Conservation (phyloP, 768 basidiomycete genomes). For the Leucocoprinus leucothites region DNA sequence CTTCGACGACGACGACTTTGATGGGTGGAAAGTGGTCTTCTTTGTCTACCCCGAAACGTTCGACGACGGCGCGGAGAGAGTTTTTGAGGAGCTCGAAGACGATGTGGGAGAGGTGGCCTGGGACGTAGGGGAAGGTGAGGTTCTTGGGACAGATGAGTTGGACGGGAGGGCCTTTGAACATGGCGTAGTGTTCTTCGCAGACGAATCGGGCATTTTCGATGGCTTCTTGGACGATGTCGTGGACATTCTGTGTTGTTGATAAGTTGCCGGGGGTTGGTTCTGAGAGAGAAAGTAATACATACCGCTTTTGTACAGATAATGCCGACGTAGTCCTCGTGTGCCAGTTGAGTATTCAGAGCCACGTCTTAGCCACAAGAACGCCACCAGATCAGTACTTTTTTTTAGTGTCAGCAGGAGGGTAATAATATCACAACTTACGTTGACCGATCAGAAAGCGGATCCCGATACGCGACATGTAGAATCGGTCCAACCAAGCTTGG, state of each 20-base stretch:
- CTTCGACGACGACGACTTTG: conserved; percentile 93
- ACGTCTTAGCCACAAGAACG: conserved; percentile 55
- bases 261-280: background rate
- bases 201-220: conserved; percentile 96
- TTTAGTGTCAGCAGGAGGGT: no score
- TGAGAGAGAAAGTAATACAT: conserved; percentile 21
- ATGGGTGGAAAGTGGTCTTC: conserved; percentile 85
- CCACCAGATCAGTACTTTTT: background rate
- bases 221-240: conserved; percentile 96
- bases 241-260: conserved; percentile 63
- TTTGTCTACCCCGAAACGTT: conserved; percentile 80
- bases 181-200: conserved; percentile 94
- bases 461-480: conserved; percentile 93
- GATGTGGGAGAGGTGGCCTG: conserved; percentile 95
- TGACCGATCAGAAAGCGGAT: conserved; percentile 97
- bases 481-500: conserved; percentile 94
- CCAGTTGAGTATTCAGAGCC: conserved; percentile 87
- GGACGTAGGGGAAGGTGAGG: conserved; percentile 91
- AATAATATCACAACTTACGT: conserved; percentile 69
- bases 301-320: conserved; percentile 95
- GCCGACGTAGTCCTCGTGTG: conserved; percentile 91
- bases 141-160: conserved; percentile 91
- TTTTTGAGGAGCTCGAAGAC: conserved; percentile 97
- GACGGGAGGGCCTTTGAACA: conserved; percentile 97
- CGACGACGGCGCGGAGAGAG: conserved; percentile 94